Evolutionary conservation across 176 grass and related monocot genomes (phyloP).

Genomic region (maize (Zea mays)): Zm-B73-REFERENCE-NAM-5.0 NC_050105.1:4145501-4146000

Average conservation of each 20-base stretch:
- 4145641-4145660: slow-evolving; percentile 92
- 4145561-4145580: neutral
- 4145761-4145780: neutral
- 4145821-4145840: too few relatives aligned
- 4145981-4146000: slow-evolving; percentile 87
- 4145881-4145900: neutral
- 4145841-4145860: neutral
- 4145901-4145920: too few relatives aligned
- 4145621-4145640: slow-evolving; percentile 68
- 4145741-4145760: too few relatives aligned
- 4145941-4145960: slow-evolving; percentile 39
- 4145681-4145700: slow-evolving; percentile 84
- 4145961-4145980: slow-evolving; percentile 65
- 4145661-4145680: slow-evolving; percentile 95
- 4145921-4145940: neutral
- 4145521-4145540: neutral
- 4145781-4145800: neutral
- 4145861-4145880: neutral
- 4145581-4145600: neutral
- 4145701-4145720: slow-evolving; percentile 41
- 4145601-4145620: neutral
- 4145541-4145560: neutral
- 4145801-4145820: too few relatives aligned
- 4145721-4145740: neutral
- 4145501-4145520: slow-evolving; percentile 31